Evolutionary conservation across 208 protist species (phyloP).

Genomic region (Trypanosomatidae sp.): DNA sequence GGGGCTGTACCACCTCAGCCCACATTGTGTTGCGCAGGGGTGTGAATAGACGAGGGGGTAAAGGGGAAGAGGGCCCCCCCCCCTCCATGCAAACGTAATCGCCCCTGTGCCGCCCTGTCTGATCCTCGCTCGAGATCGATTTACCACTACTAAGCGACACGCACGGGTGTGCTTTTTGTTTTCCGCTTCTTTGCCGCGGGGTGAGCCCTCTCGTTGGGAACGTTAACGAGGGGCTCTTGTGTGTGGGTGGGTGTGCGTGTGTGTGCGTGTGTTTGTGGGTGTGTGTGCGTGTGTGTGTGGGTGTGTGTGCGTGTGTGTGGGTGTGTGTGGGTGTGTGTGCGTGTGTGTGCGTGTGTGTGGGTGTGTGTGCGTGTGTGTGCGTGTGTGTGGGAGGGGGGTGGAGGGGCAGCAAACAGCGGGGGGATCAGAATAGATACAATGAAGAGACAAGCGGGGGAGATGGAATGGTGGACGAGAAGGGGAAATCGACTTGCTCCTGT

Average conservation of each 20-base stretch:
- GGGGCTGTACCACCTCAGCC: neutral
- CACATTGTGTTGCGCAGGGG: neutral
- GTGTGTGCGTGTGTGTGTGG: no score
- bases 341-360: no score
- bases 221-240: neutral
- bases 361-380: neutral
- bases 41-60: neutral
- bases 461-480: neutral
- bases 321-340: no score
- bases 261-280: no score
- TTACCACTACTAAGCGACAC: neutral
- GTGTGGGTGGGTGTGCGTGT: neutral
- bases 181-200: neutral
- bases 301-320: no score
- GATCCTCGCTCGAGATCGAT: neutral
- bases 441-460: neutral
- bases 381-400: neutral
- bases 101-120: neutral
- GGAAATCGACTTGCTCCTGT: neutral
- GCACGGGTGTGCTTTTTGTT: no score
- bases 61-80: neutral
- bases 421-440: neutral
- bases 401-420: neutral
- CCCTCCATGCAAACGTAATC: neutral
- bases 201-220: neutral